Base-by-base conservation (phyloP, 148 eudicot genomes). In the Chenopodium formosanum region DNA sequence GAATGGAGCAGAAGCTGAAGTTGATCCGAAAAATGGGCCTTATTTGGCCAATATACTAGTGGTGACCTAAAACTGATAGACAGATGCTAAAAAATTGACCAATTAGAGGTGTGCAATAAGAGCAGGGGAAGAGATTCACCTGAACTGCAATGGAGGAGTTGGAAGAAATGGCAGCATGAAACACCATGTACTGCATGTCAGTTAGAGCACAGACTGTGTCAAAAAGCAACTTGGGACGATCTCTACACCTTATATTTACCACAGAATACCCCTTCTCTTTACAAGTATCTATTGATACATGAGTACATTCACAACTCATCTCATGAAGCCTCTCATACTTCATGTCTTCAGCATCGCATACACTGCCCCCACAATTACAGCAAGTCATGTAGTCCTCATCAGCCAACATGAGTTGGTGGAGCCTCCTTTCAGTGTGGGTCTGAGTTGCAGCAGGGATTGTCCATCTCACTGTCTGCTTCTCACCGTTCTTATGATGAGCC, bases 161-260 rank as follows among this genome's bases (percentile, higher is more conserved):
- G 22, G 93, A 91, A 75, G 89, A 83, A 56, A 93, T 80, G 34
- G 96, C 87, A 0, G 97, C 98, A 86, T 95, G 98, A 76, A 90
- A 91, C 32, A 95, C 97, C 48, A 86, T 91, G 67, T 90, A 95
- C 50, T 93, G 86, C 91, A 95, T 63, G 83, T 95, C 97, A 0
- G 96, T 92, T 50, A 95, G 86, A 7, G 93, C 84, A 40, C 97
- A 95, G 2, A 95, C 90, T 0, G 98, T 95, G 71, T 95, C 98
- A 78, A 95, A 93, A 65, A 93, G 83, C 82, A 95, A 72, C 88
- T 93, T 95, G 3, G 96, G 95, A 53, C 97, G 86, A 78, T 95
- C 98, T 83, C 83, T 87, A 70, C 94, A 71, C 74, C 88, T 85
- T 62, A 95, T 82, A 48, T 87, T 91, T 31, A 92, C 87, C 46